phyloP scores from a whole-genome alignment of 2,329 filamentous ascomycete species.

The Gyromitra esculenta region DNA sequence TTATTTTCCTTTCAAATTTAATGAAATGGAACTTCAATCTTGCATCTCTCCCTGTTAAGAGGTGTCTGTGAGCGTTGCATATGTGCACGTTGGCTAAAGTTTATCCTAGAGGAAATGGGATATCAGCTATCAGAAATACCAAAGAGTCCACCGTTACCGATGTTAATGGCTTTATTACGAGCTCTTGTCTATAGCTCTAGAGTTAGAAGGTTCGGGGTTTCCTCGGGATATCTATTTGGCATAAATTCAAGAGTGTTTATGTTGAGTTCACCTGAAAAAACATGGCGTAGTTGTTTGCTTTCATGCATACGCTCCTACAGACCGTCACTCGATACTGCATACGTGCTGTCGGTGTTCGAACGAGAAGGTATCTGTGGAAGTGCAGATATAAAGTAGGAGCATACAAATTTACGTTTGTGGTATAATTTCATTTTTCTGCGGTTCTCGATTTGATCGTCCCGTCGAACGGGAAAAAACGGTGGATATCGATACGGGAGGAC shows the following conservation, averaged over 20 bases:
- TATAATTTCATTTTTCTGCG: not conserved
- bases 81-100: not conserved
- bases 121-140: not conserved
- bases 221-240: too few species aligned
- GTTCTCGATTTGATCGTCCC: not conserved
- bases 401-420: not conserved
- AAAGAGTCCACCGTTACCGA: not conserved
- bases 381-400: not conserved
- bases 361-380: not conserved
- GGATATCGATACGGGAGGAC: not conserved
- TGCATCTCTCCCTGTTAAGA: too few species aligned
- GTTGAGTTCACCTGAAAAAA: too few species aligned
- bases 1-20: not conserved
- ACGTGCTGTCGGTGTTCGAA: too few species aligned
- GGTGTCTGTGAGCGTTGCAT: not conserved
- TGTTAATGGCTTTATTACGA: too few species aligned
- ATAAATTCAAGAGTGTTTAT: too few species aligned
- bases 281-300: too few species aligned
- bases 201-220: too few species aligned
- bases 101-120: not conserved
- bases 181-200: too few species aligned
- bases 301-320: not conserved
- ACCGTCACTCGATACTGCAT: conserved; percentile 20
- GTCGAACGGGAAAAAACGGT: not conserved
- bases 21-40: not conserved